Conservation (phyloP, 2,329 filamentous ascomycete species). For the Chalaropsis thielavioides region DNA sequence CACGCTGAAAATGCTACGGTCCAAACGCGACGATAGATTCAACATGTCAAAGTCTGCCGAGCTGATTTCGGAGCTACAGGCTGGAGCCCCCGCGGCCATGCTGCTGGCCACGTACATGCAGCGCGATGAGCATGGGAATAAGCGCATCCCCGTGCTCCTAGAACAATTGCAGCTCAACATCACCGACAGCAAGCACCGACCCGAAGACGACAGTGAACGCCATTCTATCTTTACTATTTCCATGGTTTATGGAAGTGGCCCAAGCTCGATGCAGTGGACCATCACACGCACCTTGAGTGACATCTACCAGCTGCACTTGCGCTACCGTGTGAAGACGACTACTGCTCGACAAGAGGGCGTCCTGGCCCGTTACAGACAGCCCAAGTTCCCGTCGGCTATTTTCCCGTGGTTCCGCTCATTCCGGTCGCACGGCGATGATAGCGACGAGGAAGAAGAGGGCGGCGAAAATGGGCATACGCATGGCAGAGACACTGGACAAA, state of each 20-base stretch:
- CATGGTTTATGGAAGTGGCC: conserved; percentile 87
- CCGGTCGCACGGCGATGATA: conserved; percentile 63
- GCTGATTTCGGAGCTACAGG: conserved; percentile 84
- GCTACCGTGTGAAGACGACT: conserved; percentile 76
- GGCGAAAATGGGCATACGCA: not conserved
- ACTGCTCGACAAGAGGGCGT: conserved; percentile 34
- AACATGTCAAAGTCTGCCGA: conserved; percentile 94
- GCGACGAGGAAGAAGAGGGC: conserved; percentile 56
- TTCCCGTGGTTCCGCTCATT: conserved; percentile 80
- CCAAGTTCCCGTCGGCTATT: conserved; percentile 75
- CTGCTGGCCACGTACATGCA: conserved; percentile 98
- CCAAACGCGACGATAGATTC: conserved; percentile 73
- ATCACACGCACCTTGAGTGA: conserved; percentile 77
- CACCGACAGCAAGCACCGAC: conserved; percentile 58
- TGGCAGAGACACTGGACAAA: not conserved
- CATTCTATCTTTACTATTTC: conserved; percentile 85
- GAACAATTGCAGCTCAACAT: conserved; percentile 88
- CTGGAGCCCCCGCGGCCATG: conserved; percentile 80
- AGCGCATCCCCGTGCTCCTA: conserved; percentile 82
- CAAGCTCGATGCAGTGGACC: conserved; percentile 93
- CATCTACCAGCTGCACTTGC: conserved; percentile 82
- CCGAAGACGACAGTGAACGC: conserved; percentile 47
- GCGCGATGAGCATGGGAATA: conserved; percentile 88
- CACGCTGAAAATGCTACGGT: conserved; percentile 63
- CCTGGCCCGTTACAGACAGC: conserved; percentile 51